Percentiles rank a stretch among this genome's conserved stretches.
These are phyloP conservation scores for Rhytidiadelphus loreus DNA, from an alignment of 225 moss, liverwort and hornwort species.

Conservation along the genomic window DNA sequence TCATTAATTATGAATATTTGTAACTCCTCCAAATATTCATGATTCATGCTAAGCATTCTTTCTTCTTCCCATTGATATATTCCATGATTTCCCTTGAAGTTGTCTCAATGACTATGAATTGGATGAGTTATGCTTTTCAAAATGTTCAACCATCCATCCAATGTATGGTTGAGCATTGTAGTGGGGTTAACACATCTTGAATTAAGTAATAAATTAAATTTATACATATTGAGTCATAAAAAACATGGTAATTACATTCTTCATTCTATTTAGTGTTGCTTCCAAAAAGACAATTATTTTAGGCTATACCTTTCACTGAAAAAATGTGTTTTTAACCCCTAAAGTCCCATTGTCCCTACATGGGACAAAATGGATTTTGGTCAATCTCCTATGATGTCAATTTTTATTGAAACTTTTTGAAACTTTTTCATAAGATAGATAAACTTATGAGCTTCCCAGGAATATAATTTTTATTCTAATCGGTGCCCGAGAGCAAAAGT, in stretches of 20 bases:
- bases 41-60: background rate
- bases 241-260: accelerated
- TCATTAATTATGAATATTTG: background rate
- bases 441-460: too few species aligned
- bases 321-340: too few species aligned
- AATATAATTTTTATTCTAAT: too few species aligned
- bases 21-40: background rate
- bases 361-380: too few species aligned
- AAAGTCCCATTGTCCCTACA: too few species aligned
- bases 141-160: background rate
- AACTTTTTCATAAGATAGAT: too few species aligned
- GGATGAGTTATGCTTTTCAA: background rate
- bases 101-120: background rate
- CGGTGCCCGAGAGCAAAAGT: too few species aligned
- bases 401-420: too few species aligned
- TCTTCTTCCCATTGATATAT: background rate
- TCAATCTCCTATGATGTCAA: too few species aligned
- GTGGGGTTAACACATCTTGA: background rate
- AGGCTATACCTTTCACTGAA: background rate
- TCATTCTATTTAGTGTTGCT: background rate
- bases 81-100: background rate
- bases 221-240: background rate
- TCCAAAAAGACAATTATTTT: background rate
- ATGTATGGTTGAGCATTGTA: background rate
- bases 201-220: background rate